phyloP scores from a whole-genome alignment of 1,139 yeast species.

The Kurtzmaniella quercitrusa region DNA sequence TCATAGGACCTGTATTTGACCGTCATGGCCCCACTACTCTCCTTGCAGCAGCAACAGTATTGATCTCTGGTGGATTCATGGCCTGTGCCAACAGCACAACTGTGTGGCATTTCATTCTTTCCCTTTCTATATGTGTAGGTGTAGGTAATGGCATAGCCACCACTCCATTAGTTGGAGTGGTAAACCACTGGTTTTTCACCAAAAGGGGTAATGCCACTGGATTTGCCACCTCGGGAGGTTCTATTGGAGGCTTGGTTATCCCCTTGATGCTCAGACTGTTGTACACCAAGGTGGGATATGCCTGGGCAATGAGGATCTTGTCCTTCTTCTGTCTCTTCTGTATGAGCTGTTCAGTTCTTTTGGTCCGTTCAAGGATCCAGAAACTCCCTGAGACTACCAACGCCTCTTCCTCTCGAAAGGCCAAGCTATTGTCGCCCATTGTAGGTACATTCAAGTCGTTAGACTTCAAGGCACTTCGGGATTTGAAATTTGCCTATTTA shows the following conservation, averaged over 20 bases:
- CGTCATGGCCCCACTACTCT: constrained; percentile 43
- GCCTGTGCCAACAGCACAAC: constrained; percentile 46
- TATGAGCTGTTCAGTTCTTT: constrained; percentile 31
- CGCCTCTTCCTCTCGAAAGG: background rate
- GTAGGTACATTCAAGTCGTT: constrained; percentile 1
- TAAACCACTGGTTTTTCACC: constrained; percentile 56
- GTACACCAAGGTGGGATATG: constrained; percentile 50
- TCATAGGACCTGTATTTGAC: constrained; percentile 44
- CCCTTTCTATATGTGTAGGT: constrained; percentile 51
- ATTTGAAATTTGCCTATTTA: constrained; percentile 22
- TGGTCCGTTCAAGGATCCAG: constrained; percentile 47
- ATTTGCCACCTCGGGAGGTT: constrained; percentile 59
- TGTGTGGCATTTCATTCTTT: constrained; percentile 52
- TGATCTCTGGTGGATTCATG: constrained; percentile 45
- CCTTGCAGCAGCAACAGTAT: constrained; percentile 37
- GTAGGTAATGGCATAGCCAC: constrained; percentile 54
- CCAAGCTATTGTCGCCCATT: background rate
- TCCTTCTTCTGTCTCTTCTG: constrained; percentile 46
- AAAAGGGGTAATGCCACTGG: constrained; percentile 55
- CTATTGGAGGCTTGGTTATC: constrained; percentile 58
- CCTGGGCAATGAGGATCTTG: constrained; percentile 58
- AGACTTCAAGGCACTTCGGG: constrained; percentile 11
- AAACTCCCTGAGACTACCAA: constrained; percentile 8
- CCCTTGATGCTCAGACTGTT: constrained; percentile 55
- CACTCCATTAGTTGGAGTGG: constrained; percentile 53